Evolutionary conservation across 768 basidiomycete genomes (phyloP).

Genomic region (Serendipita sp.): DNA sequence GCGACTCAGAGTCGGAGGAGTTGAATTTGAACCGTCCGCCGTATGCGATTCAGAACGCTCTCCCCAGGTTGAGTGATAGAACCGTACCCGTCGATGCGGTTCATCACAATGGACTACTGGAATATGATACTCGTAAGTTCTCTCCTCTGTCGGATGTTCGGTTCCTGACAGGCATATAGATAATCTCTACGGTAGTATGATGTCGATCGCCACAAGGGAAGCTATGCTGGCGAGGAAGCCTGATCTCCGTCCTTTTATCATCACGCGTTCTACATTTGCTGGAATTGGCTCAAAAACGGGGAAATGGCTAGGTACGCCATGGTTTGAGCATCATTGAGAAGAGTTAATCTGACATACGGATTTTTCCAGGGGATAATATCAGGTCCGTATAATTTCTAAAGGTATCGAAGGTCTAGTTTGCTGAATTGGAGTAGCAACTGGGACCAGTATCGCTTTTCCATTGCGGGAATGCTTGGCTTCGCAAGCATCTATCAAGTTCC

Average conservation of each 20-base stretch:
- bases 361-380: neutral
- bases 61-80: neutral
- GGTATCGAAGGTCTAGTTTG: constrained; percentile 15
- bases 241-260: constrained; percentile 42
- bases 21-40: constrained; percentile 32
- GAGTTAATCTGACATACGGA: neutral
- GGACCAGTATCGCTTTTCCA: constrained; percentile 42
- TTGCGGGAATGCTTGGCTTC: constrained; percentile 53
- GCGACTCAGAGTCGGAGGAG: neutral
- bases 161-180: constrained; percentile 17
- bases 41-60: constrained; percentile 40
- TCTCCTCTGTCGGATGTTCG: neutral
- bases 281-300: constrained; percentile 52
- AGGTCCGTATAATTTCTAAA: neutral
- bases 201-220: constrained; percentile 43
- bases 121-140: constrained; percentile 36
- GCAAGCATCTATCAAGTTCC: constrained; percentile 50
- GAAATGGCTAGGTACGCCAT: constrained; percentile 50
- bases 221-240: constrained; percentile 51
- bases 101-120: constrained; percentile 41
- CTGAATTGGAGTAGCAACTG: constrained; percentile 30
- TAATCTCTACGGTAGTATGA: constrained; percentile 58
- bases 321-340: neutral
- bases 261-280: constrained; percentile 59
- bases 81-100: constrained; percentile 26